Evolutionary conservation across 2,329 filamentous ascomycete genomes (phyloP).

Genomic region (Beauveria bassiana): DNA sequence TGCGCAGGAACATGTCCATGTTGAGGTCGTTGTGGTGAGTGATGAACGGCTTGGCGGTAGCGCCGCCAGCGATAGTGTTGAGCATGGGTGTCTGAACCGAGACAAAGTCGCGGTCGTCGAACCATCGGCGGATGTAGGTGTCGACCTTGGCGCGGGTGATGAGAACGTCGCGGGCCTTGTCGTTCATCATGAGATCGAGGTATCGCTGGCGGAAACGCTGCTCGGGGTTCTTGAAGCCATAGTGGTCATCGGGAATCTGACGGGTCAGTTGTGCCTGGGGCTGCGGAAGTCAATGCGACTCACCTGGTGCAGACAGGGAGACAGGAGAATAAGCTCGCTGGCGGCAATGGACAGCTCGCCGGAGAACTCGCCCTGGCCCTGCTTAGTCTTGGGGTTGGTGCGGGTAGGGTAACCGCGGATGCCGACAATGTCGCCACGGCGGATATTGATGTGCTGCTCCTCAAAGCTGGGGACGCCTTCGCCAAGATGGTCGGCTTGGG

Average conservation of each 20-base stretch:
- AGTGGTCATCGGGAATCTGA: conserved; percentile 68
- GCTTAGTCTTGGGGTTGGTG: conserved; percentile 85
- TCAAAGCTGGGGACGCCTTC: conserved; percentile 63
- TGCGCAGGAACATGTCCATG: conserved; percentile 90
- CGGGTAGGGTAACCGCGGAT: conserved; percentile 34
- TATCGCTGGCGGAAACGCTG: conserved; percentile 89
- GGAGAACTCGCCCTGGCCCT: conserved; percentile 53
- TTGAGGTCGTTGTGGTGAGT: conserved; percentile 95
- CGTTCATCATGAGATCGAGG: conserved; percentile 96
- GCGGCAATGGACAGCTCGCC: conserved; percentile 95
- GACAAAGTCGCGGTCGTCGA: conserved; percentile 80
- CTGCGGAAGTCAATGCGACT: conserved; percentile 32
- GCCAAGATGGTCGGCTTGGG: conserved; percentile 71
- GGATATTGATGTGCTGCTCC: conserved; percentile 80
- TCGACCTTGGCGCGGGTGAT: conserved; percentile 82
- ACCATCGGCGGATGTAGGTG: conserved; percentile 79
- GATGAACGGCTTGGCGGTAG: conserved; percentile 85
- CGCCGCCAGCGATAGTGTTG: conserved; percentile 90
- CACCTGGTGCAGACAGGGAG: conserved; percentile 71
- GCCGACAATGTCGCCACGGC: conserved; percentile 88
- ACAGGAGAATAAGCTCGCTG: conserved; percentile 73
- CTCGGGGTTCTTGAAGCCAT: conserved; percentile 92
- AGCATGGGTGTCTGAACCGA: conserved; percentile 98
- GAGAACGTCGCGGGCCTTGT: conserved; percentile 74
- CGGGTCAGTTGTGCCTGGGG: background rate